A percentile compares a stretch with the other conserved stretches of the same genome.
Conservation (phyloP, 2,329 filamentous ascomycete genomes). For the Aspergillus chevalieri region DNA sequence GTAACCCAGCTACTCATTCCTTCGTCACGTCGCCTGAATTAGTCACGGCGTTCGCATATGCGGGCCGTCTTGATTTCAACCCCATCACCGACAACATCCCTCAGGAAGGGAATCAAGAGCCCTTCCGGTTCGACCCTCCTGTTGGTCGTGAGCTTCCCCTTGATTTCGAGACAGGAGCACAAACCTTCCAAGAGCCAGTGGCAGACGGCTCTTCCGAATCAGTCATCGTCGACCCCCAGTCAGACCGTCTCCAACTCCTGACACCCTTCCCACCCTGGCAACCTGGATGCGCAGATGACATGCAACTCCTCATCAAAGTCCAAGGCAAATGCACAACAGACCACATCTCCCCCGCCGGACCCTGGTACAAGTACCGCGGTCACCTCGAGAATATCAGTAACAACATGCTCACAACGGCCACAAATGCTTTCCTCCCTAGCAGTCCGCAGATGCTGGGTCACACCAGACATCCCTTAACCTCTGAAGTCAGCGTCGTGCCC, state of each 20-base stretch:
- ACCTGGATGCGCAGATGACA: conserved; percentile 61
- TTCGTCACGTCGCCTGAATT: conserved; percentile 85
- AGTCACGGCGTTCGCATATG: conserved; percentile 74
- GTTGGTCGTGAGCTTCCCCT: conserved; percentile 70
- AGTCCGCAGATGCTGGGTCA: conserved; percentile 21
- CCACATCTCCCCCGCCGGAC: conserved; percentile 79
- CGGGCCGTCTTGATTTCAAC: conserved; percentile 44
- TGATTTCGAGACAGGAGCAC: conserved; percentile 78
- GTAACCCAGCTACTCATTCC: conserved; percentile 84
- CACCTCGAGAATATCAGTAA: conserved; percentile 99
- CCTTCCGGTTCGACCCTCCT: conserved; percentile 81
- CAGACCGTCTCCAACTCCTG: conserved; percentile 13
- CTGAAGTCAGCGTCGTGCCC: conserved; percentile 74
- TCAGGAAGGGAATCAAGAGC: conserved; percentile 15
- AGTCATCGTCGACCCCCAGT: conserved; percentile 8
- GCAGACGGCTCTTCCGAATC: conserved; percentile 5
- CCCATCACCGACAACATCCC: conserved; percentile 8
- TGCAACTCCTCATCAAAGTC: conserved; percentile 89
- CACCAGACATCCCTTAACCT: conserved; percentile 58
- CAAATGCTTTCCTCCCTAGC: conserved; percentile 56
- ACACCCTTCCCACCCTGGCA: conserved; percentile 11
- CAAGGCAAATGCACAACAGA: conserved; percentile 91
- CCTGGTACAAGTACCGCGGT: conserved; percentile 96
- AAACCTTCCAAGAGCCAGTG: conserved; percentile 41
- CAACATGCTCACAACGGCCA: conserved; percentile 97